Evolutionary conservation across 169 alveolate genomes (phyloP).

Genomic region (Haemoproteus tartakovskyi): DNA sequence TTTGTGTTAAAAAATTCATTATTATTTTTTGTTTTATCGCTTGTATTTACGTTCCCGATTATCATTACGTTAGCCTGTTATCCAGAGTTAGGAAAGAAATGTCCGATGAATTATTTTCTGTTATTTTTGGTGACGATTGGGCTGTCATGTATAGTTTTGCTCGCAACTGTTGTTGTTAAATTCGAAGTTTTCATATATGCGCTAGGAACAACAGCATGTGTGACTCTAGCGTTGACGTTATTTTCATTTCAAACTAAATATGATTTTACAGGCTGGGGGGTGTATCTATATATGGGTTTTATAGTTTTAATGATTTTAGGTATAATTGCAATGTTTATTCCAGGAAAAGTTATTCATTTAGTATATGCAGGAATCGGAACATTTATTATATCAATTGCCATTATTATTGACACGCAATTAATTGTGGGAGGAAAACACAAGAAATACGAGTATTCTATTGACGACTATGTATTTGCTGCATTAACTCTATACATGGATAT

Average conservation of each 20-base stretch:
- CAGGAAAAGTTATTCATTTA: conserved; percentile 30
- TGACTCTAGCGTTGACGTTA: conserved; percentile 73
- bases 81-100: conserved; percentile 66
- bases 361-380: conserved; percentile 78
- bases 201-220: conserved; percentile 74
- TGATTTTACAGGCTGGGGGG: conserved; percentile 82
- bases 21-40: conserved; percentile 49
- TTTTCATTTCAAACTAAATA: conserved; percentile 80
- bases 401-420: conserved; percentile 88
- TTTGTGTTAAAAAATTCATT: conserved; percentile 39
- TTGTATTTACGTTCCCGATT: conserved; percentile 57
- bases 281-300: conserved; percentile 64
- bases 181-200: conserved; percentile 72
- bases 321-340: conserved; percentile 59
- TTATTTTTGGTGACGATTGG: conserved; percentile 58
- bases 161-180: conserved; percentile 48
- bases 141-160: conserved; percentile 25
- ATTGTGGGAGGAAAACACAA: conserved; percentile 89
- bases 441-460: conserved; percentile 85
- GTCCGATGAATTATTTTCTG: conserved; percentile 64
- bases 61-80: conserved; percentile 45
- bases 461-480: conserved; percentile 91
- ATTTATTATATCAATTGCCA: conserved; percentile 80
- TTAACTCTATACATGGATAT: conserved; percentile 88
- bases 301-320: conserved; percentile 64